A percentile compares a stretch with the other conserved stretches of the same genome.
These are phyloP conservation scores for Suillus subalutaceus DNA, from an alignment of 768 basidiomycete genomes.

Conservation along the genomic window DNA sequence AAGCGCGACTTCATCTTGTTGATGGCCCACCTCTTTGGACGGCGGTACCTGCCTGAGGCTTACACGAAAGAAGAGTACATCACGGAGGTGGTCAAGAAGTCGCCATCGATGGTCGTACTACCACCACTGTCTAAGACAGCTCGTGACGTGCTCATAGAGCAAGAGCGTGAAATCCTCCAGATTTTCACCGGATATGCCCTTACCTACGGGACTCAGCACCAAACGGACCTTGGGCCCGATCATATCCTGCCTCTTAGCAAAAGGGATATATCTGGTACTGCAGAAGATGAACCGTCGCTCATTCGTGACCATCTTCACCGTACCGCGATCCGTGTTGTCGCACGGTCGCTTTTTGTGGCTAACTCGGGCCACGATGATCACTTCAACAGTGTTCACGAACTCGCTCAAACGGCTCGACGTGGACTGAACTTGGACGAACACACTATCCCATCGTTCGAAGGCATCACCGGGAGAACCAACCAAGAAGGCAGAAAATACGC, in stretches of 20 bases:
- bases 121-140: slow-evolving; percentile 49
- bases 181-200: slow-evolving; percentile 61
- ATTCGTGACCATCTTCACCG: slow-evolving; percentile 37
- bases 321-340: slow-evolving; percentile 40
- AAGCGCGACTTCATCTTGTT: slow-evolving; percentile 54
- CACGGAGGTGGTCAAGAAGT: slow-evolving; percentile 40
- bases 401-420: slow-evolving; percentile 50
- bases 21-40: slow-evolving; percentile 67
- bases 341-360: slow-evolving; percentile 66
- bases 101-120: slow-evolving; percentile 60
- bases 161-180: slow-evolving; percentile 51
- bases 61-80: slow-evolving; percentile 42
- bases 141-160: slow-evolving; percentile 42
- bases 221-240: slow-evolving; percentile 44
- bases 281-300: slow-evolving; percentile 4
- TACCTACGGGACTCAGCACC: slow-evolving; percentile 47
- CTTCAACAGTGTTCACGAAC: slow-evolving; percentile 54
- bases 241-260: slow-evolving; percentile 52
- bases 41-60: slow-evolving; percentile 52
- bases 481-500: slow-evolving; percentile 29
- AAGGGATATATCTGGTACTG: slow-evolving; percentile 23
- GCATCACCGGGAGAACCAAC: slow-evolving; percentile 28
- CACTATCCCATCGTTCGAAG: slow-evolving; percentile 58
- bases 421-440: slow-evolving; percentile 62
- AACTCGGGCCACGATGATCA: slow-evolving; percentile 66